Base-by-base conservation (phyloP, 306 rosid species). In the Hippophae tibetana region DNA sequence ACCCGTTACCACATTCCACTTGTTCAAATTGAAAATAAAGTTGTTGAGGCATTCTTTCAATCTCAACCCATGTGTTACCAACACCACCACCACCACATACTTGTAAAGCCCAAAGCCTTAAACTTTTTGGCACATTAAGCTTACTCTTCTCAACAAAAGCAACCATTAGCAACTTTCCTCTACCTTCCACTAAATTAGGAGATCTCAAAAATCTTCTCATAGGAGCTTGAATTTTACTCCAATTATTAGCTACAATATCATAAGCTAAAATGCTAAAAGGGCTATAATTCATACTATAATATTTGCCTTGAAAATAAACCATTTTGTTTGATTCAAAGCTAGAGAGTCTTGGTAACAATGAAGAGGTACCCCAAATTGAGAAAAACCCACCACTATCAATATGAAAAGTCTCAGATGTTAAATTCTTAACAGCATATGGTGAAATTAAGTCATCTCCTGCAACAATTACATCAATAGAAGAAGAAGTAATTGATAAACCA, bases 401-500 rank as follows among this genome's bases (percentile, higher is more conserved):
- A 49, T 93, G 97, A 45, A 93, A 88, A 72, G 77, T 84, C 58
- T 93, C 97, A 1, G 97, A 85, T 1, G 90, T 86, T 4, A 93
- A 52, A 68, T 86, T 93, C 57, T 88, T 93, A 0, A 93, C 99
- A 1, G 97, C 99, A 48, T 80, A 88, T 0, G 96, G 99, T 7
- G 99, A 88, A 14, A 88, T 93, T 86, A 93, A 71, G 74, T 93
- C 99, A 54, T 93, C 99, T 0, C 99, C 99, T 0, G 95, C 95
- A 6, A 86, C 72, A 0, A 88, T 83, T 1, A 86, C 84, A 60
- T 86, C 93, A 0, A 93, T 76, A 61, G 89, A 79, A 6, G 89
- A 71, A 13, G 87, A 90, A 52, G 52, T 78, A 0, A 93, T 72
- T 26, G 79, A 67, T 4, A 93, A 40, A 25, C 99, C 99, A 45